These are phyloP conservation scores for Colletotrichum kahawae DNA, from an alignment of 2,329 filamentous ascomycete species.

Conservation along the genomic window DNA sequence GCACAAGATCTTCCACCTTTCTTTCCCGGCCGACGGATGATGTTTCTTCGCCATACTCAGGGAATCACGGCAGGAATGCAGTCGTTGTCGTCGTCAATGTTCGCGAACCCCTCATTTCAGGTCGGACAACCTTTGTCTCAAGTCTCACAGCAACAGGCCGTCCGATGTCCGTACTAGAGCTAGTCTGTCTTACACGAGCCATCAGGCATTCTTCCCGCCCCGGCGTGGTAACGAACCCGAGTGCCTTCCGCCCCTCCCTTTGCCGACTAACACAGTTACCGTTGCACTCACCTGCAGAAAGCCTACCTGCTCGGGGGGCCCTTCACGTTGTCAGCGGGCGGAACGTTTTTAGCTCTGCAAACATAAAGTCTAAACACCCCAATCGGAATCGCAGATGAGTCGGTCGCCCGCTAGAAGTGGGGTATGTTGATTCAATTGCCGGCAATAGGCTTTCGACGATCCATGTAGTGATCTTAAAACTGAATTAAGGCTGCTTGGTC, in stretches of 20 bases:
- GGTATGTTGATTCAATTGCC: not conserved
- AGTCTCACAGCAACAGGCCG: not conserved
- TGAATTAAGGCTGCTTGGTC: not conserved
- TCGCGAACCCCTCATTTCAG: not conserved
- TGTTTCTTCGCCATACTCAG: not conserved
- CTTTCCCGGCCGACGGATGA: not conserved
- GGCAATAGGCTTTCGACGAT: not conserved
- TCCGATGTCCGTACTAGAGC: not conserved
- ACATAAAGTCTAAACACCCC: not conserved
- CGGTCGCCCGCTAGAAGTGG: not conserved
- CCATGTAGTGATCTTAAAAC: not conserved
- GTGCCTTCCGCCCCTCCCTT: not conserved
- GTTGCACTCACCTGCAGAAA: not conserved
- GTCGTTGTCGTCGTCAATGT: not conserved
- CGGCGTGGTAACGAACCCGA: not conserved
- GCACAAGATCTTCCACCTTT: not conserved
- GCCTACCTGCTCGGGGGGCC: not conserved
- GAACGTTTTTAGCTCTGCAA: not conserved
- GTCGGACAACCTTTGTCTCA: not conserved
- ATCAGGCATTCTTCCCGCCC: not conserved
- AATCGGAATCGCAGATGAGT: not conserved
- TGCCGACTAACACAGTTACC: not conserved
- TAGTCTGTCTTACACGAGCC: not conserved
- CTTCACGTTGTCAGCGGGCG: not conserved
- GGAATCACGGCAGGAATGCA: not conserved